These are phyloP conservation scores for Graphilbum fragrans DNA, from an alignment of 2,329 filamentous ascomycete species.

Conservation along the genomic window DNA sequence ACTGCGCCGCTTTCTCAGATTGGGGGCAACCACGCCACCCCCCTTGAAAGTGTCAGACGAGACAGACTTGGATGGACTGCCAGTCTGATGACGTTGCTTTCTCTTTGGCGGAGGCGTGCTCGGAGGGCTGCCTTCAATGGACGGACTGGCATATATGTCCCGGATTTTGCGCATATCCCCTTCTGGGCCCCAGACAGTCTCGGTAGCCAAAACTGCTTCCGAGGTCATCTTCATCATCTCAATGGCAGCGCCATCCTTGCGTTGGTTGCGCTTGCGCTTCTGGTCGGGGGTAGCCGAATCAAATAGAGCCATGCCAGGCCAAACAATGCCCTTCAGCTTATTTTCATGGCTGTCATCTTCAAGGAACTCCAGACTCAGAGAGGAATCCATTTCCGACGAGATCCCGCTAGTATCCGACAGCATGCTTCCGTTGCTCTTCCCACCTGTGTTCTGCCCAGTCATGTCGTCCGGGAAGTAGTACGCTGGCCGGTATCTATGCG, in stretches of 20 bases:
- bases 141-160: conserved; percentile 49
- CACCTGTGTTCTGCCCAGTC: not conserved
- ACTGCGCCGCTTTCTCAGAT: not conserved
- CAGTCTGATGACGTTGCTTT: conserved; percentile 1
- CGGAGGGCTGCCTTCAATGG: conserved; percentile 38
- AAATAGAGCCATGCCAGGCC: conserved; percentile 72
- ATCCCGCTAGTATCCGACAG: conserved; percentile 17
- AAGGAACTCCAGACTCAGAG: conserved; percentile 1
- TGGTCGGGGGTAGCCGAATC: conserved; percentile 65
- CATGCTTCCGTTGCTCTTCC: conserved; percentile 13
- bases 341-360: conserved; percentile 20
- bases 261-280: conserved; percentile 65
- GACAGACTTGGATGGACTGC: not conserved
- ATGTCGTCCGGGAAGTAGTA: conserved; percentile 4
- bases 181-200: conserved; percentile 48
- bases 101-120: conserved; percentile 14
- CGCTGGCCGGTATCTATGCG: conserved; percentile 9
- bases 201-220: conserved; percentile 47
- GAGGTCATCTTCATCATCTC: conserved; percentile 54
- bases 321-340: conserved; percentile 59
- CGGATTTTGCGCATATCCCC: conserved; percentile 38
- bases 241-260: conserved; percentile 62
- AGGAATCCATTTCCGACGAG: conserved; percentile 13
- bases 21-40: not conserved
- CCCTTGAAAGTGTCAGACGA: not conserved